phyloP scores from a whole-genome alignment of 2,329 filamentous ascomycete genomes.

The Aspergillus ustus region DNA sequence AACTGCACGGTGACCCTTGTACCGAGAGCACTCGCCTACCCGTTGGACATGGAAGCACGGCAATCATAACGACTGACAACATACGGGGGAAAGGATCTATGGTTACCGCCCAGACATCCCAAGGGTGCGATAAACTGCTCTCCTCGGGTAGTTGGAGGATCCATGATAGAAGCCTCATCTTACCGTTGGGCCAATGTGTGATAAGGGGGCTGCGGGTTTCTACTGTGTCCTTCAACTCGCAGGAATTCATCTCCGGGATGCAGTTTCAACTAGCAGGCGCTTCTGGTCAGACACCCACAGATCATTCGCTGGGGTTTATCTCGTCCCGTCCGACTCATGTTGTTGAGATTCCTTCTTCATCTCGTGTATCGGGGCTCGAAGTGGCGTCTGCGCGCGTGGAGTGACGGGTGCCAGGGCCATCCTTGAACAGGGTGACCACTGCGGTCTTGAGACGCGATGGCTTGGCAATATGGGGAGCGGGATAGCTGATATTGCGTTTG shows the following conservation, averaged over 20 bases:
- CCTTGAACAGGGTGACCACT: neutral
- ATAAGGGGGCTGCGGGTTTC: neutral
- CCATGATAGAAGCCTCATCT: neutral
- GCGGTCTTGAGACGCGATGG: neutral
- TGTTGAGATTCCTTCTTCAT: neutral
- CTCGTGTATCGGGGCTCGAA: neutral
- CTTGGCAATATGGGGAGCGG: neutral
- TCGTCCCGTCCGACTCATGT: neutral
- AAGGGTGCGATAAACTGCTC: neutral
- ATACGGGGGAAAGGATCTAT: neutral
- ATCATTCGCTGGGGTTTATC: neutral
- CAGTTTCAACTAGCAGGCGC: neutral
- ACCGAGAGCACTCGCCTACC: neutral
- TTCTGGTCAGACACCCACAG: neutral
- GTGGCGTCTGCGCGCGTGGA: neutral
- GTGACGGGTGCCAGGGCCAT: neutral
- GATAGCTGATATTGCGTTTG: neutral
- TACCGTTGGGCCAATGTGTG: neutral
- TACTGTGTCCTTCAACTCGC: neutral
- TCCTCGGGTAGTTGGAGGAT: slow-evolving; percentile 1
- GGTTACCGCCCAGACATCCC: neutral
- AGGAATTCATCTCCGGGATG: slow-evolving; percentile 3
- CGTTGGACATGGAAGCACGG: neutral
- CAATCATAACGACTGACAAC: neutral
- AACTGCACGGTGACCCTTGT: neutral